Evolutionary conservation across 345 rosid species (phyloP).

Genomic region (Excoecaria agallocha): DNA sequence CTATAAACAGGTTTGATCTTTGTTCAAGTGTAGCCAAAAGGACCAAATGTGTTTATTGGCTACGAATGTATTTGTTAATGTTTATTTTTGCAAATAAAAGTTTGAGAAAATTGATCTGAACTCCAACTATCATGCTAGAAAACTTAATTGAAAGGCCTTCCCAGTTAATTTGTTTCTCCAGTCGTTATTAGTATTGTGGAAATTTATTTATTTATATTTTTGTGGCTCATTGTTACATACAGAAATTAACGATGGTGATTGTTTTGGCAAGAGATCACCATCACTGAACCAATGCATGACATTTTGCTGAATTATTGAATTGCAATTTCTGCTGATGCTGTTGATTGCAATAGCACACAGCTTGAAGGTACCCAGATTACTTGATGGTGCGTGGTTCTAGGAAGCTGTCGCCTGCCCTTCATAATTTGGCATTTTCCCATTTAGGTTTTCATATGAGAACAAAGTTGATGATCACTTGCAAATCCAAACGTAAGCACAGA

Average conservation of each 20-base stretch:
- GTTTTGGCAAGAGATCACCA: background rate
- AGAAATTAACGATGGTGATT: background rate
- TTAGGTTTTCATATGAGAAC: background rate
- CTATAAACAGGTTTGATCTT: too few species aligned
- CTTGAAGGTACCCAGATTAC: background rate
- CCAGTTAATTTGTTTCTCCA: too few species aligned
- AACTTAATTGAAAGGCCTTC: too few species aligned
- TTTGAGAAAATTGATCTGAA: too few species aligned
- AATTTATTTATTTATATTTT: background rate
- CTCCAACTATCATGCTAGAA: too few species aligned
- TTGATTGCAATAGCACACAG: background rate
- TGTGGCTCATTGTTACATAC: background rate
- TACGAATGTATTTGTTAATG: too few species aligned
- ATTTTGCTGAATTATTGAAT: background rate
- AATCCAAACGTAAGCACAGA: background rate
- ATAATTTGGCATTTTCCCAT: background rate
- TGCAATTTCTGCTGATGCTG: constrained; percentile 1
- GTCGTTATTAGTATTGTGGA: background rate
- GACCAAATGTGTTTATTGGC: too few species aligned
- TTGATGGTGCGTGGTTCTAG: constrained; percentile 15
- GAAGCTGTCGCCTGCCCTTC: constrained; percentile 1
- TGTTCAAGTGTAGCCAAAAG: too few species aligned
- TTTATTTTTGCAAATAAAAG: too few species aligned
- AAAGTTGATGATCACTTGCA: background rate
- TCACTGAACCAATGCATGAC: background rate